Conservation (phyloP, 139 green algal species). For the Gonium pectorale region DNA sequence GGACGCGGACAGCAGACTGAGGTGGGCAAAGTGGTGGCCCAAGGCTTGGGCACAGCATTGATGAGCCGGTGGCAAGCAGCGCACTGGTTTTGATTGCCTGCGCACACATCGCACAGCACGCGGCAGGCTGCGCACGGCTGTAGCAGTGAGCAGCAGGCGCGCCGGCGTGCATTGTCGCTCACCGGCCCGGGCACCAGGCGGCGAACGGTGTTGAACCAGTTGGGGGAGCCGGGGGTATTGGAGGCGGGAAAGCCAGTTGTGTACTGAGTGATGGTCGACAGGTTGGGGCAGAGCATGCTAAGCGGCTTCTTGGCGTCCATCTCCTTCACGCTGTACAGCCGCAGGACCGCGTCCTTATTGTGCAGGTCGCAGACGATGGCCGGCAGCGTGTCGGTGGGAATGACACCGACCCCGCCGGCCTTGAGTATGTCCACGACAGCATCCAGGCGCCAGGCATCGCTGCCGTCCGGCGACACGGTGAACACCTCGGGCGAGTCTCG, state of each 20-base stretch:
- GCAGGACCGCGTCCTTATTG: conserved; percentile 73
- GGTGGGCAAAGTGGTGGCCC: too few species aligned
- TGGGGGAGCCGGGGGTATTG: conserved; percentile 66
- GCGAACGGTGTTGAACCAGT: conserved; percentile 80
- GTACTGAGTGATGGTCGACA: conserved; percentile 62
- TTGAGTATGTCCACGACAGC: conserved; percentile 49
- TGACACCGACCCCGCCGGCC: conserved; percentile 77
- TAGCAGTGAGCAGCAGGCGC: too few species aligned
- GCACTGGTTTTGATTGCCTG: too few species aligned
- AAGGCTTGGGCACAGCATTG: too few species aligned
- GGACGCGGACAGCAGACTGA: too few species aligned
- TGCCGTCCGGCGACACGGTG: conserved; percentile 67
- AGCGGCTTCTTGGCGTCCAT: conserved; percentile 81
- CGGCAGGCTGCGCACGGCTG: too few species aligned
- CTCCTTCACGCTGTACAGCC: conserved; percentile 81
- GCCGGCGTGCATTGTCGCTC: too few species aligned
- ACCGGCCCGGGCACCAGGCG: conserved; percentile 85
- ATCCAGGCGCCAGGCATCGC: conserved; percentile 82
- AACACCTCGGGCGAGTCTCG: conserved; percentile 45
- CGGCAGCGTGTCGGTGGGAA: conserved; percentile 90
- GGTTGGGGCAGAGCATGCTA: conserved; percentile 73
- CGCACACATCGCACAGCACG: too few species aligned
- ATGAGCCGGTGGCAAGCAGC: too few species aligned
- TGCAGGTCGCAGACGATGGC: conserved; percentile 86
- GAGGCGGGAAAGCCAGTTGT: conserved; percentile 79